phyloP scores from a whole-genome alignment of 805 yeast species.

The Candida ovalis region DNA sequence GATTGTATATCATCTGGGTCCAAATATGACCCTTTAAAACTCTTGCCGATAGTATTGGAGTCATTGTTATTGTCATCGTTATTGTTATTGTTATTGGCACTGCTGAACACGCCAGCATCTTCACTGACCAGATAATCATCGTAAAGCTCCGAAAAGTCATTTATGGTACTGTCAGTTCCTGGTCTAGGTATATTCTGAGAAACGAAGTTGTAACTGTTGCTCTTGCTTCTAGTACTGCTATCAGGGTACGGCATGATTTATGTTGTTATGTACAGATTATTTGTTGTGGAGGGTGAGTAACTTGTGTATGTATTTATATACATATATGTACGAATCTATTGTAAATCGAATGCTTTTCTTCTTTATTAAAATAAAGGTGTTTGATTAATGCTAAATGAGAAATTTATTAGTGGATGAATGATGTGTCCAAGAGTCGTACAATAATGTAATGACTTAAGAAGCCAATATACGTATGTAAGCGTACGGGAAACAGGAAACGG shows the following conservation, averaged over 20 bases:
- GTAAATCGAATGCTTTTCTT: too few relatives aligned
- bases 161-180: not conserved
- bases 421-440: too few relatives aligned
- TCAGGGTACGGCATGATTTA: not conserved
- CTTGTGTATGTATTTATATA: not conserved
- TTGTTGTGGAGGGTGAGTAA: not conserved
- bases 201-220: not conserved
- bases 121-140: conserved; percentile 25
- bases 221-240: not conserved
- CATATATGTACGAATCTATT: too few relatives aligned
- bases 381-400: too few relatives aligned
- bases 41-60: not conserved
- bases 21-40: not conserved
- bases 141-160: conserved; percentile 25
- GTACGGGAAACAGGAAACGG: too few relatives aligned
- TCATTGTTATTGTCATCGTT: not conserved
- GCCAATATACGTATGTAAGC: too few relatives aligned
- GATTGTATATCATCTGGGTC: not conserved
- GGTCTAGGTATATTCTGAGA: conserved; percentile 1
- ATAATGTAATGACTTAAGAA: too few relatives aligned
- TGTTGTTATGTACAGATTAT: not conserved
- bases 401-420: too few relatives aligned
- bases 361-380: too few relatives aligned
- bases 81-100: not conserved
- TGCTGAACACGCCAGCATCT: not conserved